Conservation (phyloP, 805 yeast species). For the Nakazawaea molendinolei region DNA sequence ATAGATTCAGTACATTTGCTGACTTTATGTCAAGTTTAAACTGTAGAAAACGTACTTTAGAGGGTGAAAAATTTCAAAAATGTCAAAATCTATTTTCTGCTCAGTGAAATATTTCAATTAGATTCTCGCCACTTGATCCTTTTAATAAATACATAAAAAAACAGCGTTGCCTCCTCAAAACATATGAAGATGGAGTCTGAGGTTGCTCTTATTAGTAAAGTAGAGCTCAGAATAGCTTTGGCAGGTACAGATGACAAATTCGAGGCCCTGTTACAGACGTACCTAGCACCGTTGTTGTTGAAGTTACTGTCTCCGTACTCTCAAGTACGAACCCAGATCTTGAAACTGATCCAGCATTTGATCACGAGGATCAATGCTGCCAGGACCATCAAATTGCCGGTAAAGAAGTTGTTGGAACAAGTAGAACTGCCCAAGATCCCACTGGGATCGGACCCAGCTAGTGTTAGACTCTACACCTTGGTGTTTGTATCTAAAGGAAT, state of each 20-base stretch:
- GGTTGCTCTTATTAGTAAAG: constrained; percentile 59
- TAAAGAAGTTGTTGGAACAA: constrained; percentile 54
- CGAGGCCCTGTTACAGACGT: constrained; percentile 50
- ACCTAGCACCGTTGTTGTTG: constrained; percentile 70
- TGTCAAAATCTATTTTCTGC: too few relatives aligned
- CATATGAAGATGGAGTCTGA: constrained; percentile 40
- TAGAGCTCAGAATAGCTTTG: constrained; percentile 74
- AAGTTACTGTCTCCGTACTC: constrained; percentile 69
- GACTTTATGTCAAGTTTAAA: too few relatives aligned
- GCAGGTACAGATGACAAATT: constrained; percentile 64
- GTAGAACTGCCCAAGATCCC: constrained; percentile 48
- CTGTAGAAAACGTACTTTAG: too few relatives aligned
- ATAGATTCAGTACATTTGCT: too few relatives aligned
- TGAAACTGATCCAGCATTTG: constrained; percentile 59
- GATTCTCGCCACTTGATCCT: too few relatives aligned
- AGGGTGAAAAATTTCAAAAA: too few relatives aligned
- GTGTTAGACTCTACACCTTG: constrained; percentile 56
- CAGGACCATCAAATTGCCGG: constrained; percentile 53
- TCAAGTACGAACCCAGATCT: constrained; percentile 60
- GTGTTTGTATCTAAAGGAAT: constrained; percentile 64
- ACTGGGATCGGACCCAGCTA: constrained; percentile 33
- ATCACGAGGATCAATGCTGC: constrained; percentile 60
- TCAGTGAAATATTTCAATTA: too few relatives aligned
- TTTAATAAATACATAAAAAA: too few relatives aligned
- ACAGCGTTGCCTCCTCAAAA: too few relatives aligned